Base-by-base conservation (phyloP, 371 early-diverging fungal species). In the Rhizopus delemar region DNA sequence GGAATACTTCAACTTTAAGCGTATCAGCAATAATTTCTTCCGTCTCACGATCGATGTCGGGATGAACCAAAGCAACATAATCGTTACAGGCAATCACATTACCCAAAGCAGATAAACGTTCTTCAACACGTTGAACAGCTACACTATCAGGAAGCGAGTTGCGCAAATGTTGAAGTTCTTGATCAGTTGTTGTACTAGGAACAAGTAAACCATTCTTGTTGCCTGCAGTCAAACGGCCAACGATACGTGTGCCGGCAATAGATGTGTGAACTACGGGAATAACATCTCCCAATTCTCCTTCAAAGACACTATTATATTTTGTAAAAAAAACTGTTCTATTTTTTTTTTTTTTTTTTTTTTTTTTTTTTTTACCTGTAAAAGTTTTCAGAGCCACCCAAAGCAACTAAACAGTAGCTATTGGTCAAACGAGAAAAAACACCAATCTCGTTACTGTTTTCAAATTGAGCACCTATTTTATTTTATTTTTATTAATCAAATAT, bases 61-160 rank as follows among this genome's bases (percentile, higher is more conserved):
- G 98, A 72, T 99, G 99, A 16, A 98, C 97, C 12, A 99, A 77
- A n/a, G 99, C 99, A 50, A 97, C 96, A 70, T 99, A 94, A 74
- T 99, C 99, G 75, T 99, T 99, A 85, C 99, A 99, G 9, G 98
- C 94, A 78, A 99, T 95, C 32, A 99, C 97, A 75, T 99, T 99
- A 60, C 99, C 99, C 34, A 99, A 82, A 5, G 99, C 99, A 38
- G 99, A 98, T 22, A 99, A 82, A 53, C 99, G 90, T 81, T 99
- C 99, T 70, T 98, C 98, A 9, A 99, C 92, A 58, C 99, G 88
- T 77, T 96, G 97, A 61, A 99, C 95, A 33, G 87, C 87, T 15
- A 99, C 93, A 36, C 83, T 72, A 35, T 99, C 99, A 9, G 99
- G 99, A 8, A 99, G 85, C 16, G 97, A 90, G 80, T 99, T 99